These are phyloP conservation scores for Coemansia sp. DNA, from an alignment of 192 early-diverging fungal species.

Conservation along the genomic window DNA sequence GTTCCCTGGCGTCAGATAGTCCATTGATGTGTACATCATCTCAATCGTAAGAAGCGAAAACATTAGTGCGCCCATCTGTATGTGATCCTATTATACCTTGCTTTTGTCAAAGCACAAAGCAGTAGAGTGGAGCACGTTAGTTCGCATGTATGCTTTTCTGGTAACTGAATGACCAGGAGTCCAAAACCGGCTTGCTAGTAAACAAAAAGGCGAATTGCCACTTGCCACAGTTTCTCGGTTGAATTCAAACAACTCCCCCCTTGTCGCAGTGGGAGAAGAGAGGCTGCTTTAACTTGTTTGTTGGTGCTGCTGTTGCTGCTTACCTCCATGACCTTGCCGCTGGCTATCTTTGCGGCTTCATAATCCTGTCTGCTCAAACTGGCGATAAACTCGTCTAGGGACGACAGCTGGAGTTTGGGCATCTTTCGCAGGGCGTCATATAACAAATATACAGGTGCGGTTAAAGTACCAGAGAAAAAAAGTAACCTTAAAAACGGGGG, in stretches of 20 bases:
- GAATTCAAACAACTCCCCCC: slow-evolving; percentile 5
- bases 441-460: slow-evolving; percentile 4
- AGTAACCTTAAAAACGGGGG: not conserved
- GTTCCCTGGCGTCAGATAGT: slow-evolving; percentile 45
- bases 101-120: not conserved
- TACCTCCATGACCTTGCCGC: slow-evolving; percentile 56
- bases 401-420: slow-evolving; percentile 43
- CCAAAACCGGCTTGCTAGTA: too few relatives aligned
- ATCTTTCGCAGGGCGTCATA: slow-evolving; percentile 27
- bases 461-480: not conserved
- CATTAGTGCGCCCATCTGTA: slow-evolving; percentile 50
- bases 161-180: too few relatives aligned
- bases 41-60: slow-evolving; percentile 54
- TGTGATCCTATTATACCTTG: slow-evolving; percentile 44
- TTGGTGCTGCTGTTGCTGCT: not conserved
- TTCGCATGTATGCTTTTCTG: too few relatives aligned
- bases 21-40: slow-evolving; percentile 57
- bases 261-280: too few relatives aligned
- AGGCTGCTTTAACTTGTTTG: too few relatives aligned
- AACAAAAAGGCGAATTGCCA: not conserved
- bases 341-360: slow-evolving; percentile 47
- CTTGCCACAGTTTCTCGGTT: not conserved
- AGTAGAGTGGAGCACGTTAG: slow-evolving; percentile 1
- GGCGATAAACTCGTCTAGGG: slow-evolving; percentile 44
- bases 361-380: slow-evolving; percentile 52